These are phyloP conservation scores for Rhododendron mucronatum DNA, from an alignment of 148 eudicot genomes.

Conservation along the genomic window DNA sequence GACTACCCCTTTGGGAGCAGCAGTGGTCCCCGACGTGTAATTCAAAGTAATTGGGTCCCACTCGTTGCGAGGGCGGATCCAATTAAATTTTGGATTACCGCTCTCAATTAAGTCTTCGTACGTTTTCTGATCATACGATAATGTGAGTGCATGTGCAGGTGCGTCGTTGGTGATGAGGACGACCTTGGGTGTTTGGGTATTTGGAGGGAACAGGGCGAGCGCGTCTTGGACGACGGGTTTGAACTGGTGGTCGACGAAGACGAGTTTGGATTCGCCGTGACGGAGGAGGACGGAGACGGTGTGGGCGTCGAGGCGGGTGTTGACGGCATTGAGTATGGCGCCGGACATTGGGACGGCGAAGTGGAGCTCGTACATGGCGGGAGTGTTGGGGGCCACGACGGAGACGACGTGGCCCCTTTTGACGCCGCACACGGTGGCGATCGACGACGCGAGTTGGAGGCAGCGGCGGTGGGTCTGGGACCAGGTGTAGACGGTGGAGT, in stretches of 20 bases:
- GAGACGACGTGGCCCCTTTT: conserved; percentile 49
- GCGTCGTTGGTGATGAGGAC: conserved; percentile 23
- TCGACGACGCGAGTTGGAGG: conserved; percentile 33
- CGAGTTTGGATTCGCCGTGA: conserved; percentile 31
- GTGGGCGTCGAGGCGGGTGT: conserved; percentile 49
- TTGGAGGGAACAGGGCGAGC: conserved; percentile 21
- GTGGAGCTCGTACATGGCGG: conserved; percentile 71
- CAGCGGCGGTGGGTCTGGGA: conserved; percentile 26
- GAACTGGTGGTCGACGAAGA: conserved; percentile 31
- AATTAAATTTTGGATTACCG: conserved; percentile 33
- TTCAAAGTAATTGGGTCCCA: conserved; percentile 44
- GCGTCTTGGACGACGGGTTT: conserved; percentile 21
- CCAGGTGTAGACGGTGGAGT: conserved; percentile 22
- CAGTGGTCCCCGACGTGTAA: conserved; percentile 61
- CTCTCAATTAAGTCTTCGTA: conserved; percentile 28
- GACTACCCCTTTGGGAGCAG: conserved; percentile 58
- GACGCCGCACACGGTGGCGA: conserved; percentile 29
- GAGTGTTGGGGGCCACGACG: conserved; percentile 67
- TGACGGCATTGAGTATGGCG: conserved; percentile 41
- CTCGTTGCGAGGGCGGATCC: conserved; percentile 33
- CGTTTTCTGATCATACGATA: background rate
- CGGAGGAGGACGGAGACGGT: conserved; percentile 36
- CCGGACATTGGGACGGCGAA: conserved; percentile 77
- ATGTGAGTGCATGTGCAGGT: background rate
- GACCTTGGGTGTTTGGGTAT: conserved; percentile 4